phyloP scores from a whole-genome alignment of 148 eudicot species.

The Vaccinium macrocarpon region DNA sequence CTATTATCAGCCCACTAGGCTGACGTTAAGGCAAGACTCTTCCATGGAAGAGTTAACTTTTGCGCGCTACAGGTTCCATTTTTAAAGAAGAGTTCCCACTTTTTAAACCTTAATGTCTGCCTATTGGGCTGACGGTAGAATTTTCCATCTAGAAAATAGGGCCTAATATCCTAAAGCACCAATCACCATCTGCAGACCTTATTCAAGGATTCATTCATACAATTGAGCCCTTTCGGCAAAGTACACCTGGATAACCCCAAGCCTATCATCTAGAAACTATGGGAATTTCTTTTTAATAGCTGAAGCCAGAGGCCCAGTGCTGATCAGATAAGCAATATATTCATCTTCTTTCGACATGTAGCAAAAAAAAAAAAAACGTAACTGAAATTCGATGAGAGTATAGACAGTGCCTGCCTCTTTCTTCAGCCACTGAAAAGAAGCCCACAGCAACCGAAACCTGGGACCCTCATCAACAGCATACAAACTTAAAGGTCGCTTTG shows the following conservation, averaged over 20 bases:
- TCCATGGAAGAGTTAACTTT: too few relatives aligned
- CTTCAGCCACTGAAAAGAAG: slow-evolving; percentile 75
- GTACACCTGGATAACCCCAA: not conserved
- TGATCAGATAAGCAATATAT: not conserved
- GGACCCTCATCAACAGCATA: slow-evolving; percentile 75
- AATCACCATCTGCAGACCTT: not conserved
- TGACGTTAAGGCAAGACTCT: too few relatives aligned
- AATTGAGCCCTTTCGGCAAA: not conserved
- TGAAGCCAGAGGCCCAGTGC: not conserved
- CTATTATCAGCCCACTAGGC: too few relatives aligned
- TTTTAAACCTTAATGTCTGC: too few relatives aligned
- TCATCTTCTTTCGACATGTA: not conserved
- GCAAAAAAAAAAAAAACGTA: not conserved
- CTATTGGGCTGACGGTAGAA: too few relatives aligned
- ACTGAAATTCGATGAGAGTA: slow-evolving; percentile 3
- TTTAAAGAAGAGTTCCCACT: too few relatives aligned
- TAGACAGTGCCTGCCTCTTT: slow-evolving; percentile 63
- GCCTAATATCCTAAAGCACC: slow-evolving; percentile 3
- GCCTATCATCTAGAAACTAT: not conserved
- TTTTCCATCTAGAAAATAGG: not conserved
- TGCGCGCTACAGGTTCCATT: too few relatives aligned
- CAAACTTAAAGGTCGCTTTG: slow-evolving; percentile 62
- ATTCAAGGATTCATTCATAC: not conserved
- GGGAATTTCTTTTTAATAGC: not conserved
- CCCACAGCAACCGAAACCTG: slow-evolving; percentile 70